phyloP scores from a whole-genome alignment of 2,329 filamentous ascomycete species.

The Didymella exigua region DNA sequence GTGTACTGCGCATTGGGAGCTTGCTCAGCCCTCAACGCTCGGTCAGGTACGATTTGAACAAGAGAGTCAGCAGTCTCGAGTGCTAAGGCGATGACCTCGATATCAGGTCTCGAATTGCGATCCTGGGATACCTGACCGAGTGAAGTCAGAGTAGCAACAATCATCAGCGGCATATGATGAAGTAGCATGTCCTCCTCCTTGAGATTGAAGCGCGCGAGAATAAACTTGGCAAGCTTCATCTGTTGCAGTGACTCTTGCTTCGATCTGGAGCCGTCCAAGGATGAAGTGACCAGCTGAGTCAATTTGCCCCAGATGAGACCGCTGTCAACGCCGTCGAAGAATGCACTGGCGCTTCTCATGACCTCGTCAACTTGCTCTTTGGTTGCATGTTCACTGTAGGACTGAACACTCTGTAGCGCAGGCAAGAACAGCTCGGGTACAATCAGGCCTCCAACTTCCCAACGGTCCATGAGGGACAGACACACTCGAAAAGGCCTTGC shows the following conservation, averaged over 20 bases:
- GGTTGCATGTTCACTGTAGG: slow-evolving; percentile 71
- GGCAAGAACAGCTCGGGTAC: slow-evolving; percentile 89
- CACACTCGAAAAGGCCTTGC: slow-evolving; percentile 89
- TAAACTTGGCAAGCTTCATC: slow-evolving; percentile 77
- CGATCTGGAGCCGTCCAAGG: slow-evolving; percentile 36
- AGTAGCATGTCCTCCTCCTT: slow-evolving; percentile 95
- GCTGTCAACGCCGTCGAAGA: slow-evolving; percentile 97
- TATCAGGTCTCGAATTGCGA: slow-evolving; percentile 5
- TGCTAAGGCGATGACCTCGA: slow-evolving; percentile 32
- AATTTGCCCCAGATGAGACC: slow-evolving; percentile 89
- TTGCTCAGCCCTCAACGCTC: slow-evolving; percentile 31
- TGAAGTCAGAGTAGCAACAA: slow-evolving; percentile 65
- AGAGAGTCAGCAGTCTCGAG: slow-evolving; percentile 48
- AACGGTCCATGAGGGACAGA: slow-evolving; percentile 95
- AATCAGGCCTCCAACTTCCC: slow-evolving; percentile 92
- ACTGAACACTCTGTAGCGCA: slow-evolving; percentile 77
- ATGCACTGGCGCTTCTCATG: slow-evolving; percentile 88
- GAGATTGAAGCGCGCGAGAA: slow-evolving; percentile 87
- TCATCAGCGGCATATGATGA: slow-evolving; percentile 78
- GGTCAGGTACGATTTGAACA: slow-evolving; percentile 46
- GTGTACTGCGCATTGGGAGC: slow-evolving; percentile 9
- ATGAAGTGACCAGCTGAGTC: slow-evolving; percentile 65
- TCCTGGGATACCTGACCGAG: slow-evolving; percentile 46
- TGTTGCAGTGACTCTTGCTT: slow-evolving; percentile 59
- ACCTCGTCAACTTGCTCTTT: slow-evolving; percentile 82